Conservation (phyloP, 805 yeast species). For the Pichia membranifaciens region DNA sequence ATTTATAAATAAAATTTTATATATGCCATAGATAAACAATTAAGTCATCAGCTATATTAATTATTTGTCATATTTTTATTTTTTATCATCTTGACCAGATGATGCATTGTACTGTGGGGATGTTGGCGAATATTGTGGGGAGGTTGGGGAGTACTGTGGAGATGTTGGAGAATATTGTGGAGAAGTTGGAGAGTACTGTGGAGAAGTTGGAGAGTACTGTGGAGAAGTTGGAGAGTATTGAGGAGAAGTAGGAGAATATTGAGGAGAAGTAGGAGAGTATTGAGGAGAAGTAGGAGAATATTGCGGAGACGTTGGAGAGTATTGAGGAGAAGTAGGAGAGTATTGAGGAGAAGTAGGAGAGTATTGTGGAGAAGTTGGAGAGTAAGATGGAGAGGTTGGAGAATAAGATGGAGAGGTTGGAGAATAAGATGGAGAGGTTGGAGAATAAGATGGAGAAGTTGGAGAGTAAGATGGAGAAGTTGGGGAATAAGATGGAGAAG, state of each 20-base stretch:
- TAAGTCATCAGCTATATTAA: no score
- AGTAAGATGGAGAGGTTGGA: constrained; percentile 76
- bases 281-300: constrained; percentile 50
- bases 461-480: constrained; percentile 70
- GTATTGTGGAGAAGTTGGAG: constrained; percentile 70
- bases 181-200: constrained; percentile 70
- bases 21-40: neutral
- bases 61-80: constrained; percentile 7
- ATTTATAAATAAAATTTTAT: constrained; percentile 4
- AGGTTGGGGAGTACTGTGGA: constrained; percentile 69
- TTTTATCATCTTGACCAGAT: constrained; percentile 31
- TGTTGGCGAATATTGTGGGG: constrained; percentile 48
- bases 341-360: constrained; percentile 82
- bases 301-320: constrained; percentile 58
- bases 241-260: constrained; percentile 73
- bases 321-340: constrained; percentile 68
- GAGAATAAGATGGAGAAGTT: constrained; percentile 74
- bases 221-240: constrained; percentile 69
- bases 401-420: constrained; percentile 78
- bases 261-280: constrained; percentile 60
- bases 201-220: constrained; percentile 66
- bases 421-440: constrained; percentile 63
- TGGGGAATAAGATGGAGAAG: constrained; percentile 56
- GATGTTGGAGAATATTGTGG: constrained; percentile 71
- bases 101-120: constrained; percentile 57